A percentile compares a stretch with the other conserved stretches of the same genome.
Conservation (phyloP, 1,139 yeast genomes). For the Ogataea hybrid region DNA sequence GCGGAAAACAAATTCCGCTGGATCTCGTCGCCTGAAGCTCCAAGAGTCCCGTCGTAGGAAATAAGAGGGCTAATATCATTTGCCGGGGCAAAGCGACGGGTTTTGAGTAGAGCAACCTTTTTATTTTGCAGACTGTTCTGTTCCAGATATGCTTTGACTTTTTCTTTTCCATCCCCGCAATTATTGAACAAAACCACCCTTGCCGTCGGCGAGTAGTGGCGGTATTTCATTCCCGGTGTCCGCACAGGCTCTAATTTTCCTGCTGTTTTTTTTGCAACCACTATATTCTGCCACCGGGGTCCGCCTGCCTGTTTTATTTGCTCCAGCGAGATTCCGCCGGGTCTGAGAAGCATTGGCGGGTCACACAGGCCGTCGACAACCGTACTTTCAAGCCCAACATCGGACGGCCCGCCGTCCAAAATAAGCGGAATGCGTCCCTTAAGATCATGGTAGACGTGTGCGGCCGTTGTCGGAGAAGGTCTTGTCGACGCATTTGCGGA, state of each 20-base stretch:
- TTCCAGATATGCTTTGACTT: slow-evolving; percentile 9
- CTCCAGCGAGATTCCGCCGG: too few species aligned
- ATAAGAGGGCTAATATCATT: slow-evolving; percentile 30
- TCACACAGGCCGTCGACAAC: too few species aligned
- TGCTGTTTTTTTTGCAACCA: too few species aligned
- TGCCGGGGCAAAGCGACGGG: slow-evolving; percentile 36
- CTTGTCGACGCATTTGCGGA: too few species aligned
- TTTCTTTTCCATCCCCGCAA: slow-evolving; percentile 44
- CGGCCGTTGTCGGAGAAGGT: too few species aligned
- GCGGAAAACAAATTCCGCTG: slow-evolving; percentile 71
- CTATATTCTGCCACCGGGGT: too few species aligned
- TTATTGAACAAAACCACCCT: slow-evolving; percentile 67
- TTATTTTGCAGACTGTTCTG: slow-evolving; percentile 17
- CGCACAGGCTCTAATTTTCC: slow-evolving; percentile 68
- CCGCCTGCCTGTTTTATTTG: too few species aligned
- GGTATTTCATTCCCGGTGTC: slow-evolving; percentile 98
- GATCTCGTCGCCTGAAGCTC: slow-evolving; percentile 37
- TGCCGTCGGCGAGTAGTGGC: slow-evolving; percentile 92
- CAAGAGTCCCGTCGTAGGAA: slow-evolving; percentile 28
- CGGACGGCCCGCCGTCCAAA: too few species aligned
- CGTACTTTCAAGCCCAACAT: too few species aligned
- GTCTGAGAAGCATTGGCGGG: too few species aligned
- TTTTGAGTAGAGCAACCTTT: slow-evolving; percentile 48
- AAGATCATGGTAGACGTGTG: too few species aligned
- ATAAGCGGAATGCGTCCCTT: too few species aligned